Evolutionary conservation across 2,329 filamentous ascomycete genomes (phyloP), one percentile per base, ranked within the genome.

Genomic region (Nannizzia gypsea): DNA sequence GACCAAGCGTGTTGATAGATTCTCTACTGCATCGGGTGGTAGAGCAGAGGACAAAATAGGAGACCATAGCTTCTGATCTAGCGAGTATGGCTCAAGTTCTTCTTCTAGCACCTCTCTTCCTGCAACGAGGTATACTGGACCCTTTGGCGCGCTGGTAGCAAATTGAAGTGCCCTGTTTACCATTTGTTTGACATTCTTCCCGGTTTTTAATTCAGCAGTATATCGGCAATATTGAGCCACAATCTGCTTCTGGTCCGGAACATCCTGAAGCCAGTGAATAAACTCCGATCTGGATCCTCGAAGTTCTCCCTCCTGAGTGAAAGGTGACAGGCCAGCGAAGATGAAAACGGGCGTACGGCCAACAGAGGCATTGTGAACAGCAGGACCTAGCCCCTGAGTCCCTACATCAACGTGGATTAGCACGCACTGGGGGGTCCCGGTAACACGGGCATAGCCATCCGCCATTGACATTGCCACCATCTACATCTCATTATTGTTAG

Each of bases 391-490:
- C 6, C 85, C 88, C 71, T 91, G 88, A 0, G 88, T 92, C 26
- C 88, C 88, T 17, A 91, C 88, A 66, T 92, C 88, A 60, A 91
- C 88, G 67, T 91, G 88, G 1, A 91, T 82, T 63, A 91, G 86
- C 11, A 91, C 88, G 62, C 83, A 86, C 72, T 91, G 88, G 0
- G 87, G 86, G 65, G 87, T 82, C 58, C 83, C 82, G 4, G 85
- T 89, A 40, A 88, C 72, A 31, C 87, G 81, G 40, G 88, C 87
- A 68, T 88, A 90, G 57, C 88, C 88, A 70, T 92, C 88, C 13
- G 88, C 88, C 85, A 90, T 89, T 61, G 87, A 91, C 67, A 92
- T 81, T 26, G 88, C 88, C 5, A 91, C 88, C 87, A 91, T 91
- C 84, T 36, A 58, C 52, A 54, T 55, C 61, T 57, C 26, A 59